These are phyloP conservation scores for Mollisia scopiformis DNA, from an alignment of 2,329 filamentous ascomycete genomes.

Conservation along the genomic window DNA sequence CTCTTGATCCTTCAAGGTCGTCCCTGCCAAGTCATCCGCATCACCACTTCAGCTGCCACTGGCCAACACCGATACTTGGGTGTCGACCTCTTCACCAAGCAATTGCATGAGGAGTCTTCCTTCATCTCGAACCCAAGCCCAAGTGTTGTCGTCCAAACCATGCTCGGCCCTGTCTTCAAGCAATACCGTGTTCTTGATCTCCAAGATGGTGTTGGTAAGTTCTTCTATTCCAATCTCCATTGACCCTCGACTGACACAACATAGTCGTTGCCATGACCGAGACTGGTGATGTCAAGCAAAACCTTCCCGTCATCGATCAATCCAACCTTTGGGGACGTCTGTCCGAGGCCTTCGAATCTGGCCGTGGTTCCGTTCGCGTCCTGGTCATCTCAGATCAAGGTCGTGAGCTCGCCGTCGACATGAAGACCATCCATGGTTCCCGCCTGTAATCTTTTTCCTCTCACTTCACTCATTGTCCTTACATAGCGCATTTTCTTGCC, in stretches of 20 bases:
- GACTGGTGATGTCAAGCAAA: constrained; percentile 96
- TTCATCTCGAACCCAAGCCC: constrained; percentile 97
- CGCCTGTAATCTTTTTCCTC: constrained; percentile 49
- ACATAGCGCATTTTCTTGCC: constrained; percentile 7
- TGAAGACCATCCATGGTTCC: constrained; percentile 93
- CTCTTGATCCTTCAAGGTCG: constrained; percentile 98
- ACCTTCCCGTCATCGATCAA: constrained; percentile 91
- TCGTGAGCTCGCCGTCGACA: constrained; percentile 95
- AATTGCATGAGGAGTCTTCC: constrained; percentile 97
- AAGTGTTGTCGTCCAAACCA: constrained; percentile 97
- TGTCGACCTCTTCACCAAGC: constrained; percentile 99
- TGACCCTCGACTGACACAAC: constrained; percentile 15
- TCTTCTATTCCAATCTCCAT: constrained; percentile 16
- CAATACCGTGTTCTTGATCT: constrained; percentile 99
- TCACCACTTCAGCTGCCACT: constrained; percentile 96
- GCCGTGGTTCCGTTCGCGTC: constrained; percentile 91
- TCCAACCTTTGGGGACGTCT: constrained; percentile 85
- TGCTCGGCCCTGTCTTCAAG: constrained; percentile 99
- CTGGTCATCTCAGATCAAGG: constrained; percentile 94
- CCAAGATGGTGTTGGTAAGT: constrained; percentile 71
- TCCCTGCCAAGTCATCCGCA: constrained; percentile 99
- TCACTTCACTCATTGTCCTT: constrained; percentile 11
- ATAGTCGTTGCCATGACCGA: constrained; percentile 95
- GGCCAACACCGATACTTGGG: constrained; percentile 99
- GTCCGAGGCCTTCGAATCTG: constrained; percentile 81